Conservation (phyloP, 2,329 filamentous ascomycete species). For the Penicillium sp. region DNA sequence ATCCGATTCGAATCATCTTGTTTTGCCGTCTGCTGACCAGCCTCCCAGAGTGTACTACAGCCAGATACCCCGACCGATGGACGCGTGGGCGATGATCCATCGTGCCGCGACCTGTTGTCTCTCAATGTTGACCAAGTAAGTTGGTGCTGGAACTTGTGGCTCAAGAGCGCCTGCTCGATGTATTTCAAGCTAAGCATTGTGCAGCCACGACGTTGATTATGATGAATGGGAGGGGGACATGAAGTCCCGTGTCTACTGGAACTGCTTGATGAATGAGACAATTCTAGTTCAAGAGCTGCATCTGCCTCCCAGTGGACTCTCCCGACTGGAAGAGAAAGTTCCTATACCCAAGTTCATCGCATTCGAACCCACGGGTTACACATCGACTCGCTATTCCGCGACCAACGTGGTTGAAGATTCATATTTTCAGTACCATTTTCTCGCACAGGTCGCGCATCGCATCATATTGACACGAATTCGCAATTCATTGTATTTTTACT, state of each 20-base stretch:
- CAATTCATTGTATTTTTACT: constrained; percentile 47
- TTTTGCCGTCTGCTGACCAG: constrained; percentile 7
- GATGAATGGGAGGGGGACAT: constrained; percentile 52
- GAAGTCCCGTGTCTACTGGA: constrained; percentile 52
- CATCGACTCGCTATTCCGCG: constrained; percentile 24
- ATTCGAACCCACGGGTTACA: constrained; percentile 36
- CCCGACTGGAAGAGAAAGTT: constrained; percentile 48
- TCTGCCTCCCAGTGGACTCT: constrained; percentile 47
- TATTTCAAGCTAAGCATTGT: neutral
- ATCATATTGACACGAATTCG: constrained; percentile 51
- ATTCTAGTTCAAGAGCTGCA: constrained; percentile 51
- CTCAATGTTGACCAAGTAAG: constrained; percentile 41
- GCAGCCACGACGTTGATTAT: constrained; percentile 37
- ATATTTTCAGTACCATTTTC: constrained; percentile 53
- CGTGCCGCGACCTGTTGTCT: constrained; percentile 48
- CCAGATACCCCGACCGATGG: constrained; percentile 48
- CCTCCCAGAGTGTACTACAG: constrained; percentile 42
- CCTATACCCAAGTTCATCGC: constrained; percentile 50
- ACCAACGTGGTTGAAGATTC: constrained; percentile 45
- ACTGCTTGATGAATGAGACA: constrained; percentile 51
- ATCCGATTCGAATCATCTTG: neutral
- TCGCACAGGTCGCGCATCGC: constrained; percentile 52
- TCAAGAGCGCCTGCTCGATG: neutral
- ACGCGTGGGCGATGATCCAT: constrained; percentile 50
- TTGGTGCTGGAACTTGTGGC: constrained; percentile 6